A percentile compares a stretch with the other conserved stretches of the same genome.
phyloP scores from a whole-genome alignment of 306 rosid species.

The Delonix regia region DNA sequence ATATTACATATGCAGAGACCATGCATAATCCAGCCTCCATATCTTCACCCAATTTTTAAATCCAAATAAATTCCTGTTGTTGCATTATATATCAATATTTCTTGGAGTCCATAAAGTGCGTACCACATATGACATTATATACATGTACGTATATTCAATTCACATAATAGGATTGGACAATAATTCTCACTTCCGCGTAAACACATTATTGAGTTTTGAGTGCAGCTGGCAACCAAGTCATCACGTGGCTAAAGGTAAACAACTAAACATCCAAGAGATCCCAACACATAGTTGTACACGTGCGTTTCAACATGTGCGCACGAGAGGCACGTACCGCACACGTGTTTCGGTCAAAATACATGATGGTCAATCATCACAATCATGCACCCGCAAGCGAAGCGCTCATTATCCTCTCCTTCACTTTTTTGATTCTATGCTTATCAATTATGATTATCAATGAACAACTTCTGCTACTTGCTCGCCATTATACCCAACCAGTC shows the following conservation, averaged over 20 bases:
- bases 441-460: slow-evolving; percentile 18
- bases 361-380: slow-evolving; percentile 47
- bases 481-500: slow-evolving; percentile 35
- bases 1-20: not conserved
- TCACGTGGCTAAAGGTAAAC: slow-evolving; percentile 29
- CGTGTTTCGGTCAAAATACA: slow-evolving; percentile 53
- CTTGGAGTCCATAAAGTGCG: not conserved
- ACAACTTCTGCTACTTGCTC: slow-evolving; percentile 26
- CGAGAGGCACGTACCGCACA: slow-evolving; percentile 34
- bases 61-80: not conserved
- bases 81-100: not conserved
- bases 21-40: not conserved
- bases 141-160: not conserved
- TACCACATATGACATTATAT: not conserved
- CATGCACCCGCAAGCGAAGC: slow-evolving; percentile 40
- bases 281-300: slow-evolving; percentile 29
- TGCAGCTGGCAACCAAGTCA: slow-evolving; percentile 35
- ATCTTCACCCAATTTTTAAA: not conserved
- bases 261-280: not conserved
- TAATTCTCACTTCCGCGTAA: slow-evolving; percentile 33
- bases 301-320: slow-evolving; percentile 33
- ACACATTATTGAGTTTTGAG: slow-evolving; percentile 49
- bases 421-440: slow-evolving; percentile 16
- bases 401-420: slow-evolving; percentile 30
- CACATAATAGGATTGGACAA: slow-evolving; percentile 29